Conservation (phyloP, 2,329 filamentous ascomycete species). For the Aspergillus sp. region DNA sequence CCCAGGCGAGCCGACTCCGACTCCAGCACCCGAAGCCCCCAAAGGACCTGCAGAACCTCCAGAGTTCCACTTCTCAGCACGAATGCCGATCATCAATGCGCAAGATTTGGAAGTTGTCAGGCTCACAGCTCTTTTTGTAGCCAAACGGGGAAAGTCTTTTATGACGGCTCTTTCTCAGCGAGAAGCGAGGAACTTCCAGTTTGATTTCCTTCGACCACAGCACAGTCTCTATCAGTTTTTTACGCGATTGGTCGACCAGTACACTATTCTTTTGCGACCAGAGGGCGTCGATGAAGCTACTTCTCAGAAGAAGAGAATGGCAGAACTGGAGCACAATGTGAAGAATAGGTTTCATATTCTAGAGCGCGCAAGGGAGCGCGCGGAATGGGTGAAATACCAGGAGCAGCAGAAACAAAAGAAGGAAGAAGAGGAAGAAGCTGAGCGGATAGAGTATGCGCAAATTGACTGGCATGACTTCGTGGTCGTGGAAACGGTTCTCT, state of each 20-base stretch:
- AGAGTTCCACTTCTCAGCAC: conserved; percentile 88
- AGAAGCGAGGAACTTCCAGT: conserved; percentile 88
- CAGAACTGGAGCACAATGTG: conserved; percentile 71
- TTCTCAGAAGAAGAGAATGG: conserved; percentile 69
- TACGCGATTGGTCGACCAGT: conserved; percentile 88
- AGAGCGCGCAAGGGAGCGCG: conserved; percentile 76
- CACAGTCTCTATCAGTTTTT: conserved; percentile 98
- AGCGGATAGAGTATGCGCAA: conserved; percentile 73
- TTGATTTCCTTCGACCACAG: conserved; percentile 91
- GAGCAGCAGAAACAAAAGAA: conserved; percentile 84
- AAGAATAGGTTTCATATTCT: conserved; percentile 79
- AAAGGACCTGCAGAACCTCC: conserved; percentile 81
- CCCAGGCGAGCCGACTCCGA: conserved; percentile 60
- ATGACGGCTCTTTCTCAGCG: conserved; percentile 87
- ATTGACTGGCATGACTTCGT: conserved; percentile 99
- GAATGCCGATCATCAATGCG: conserved; percentile 95
- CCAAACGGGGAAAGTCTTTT: conserved; percentile 87
- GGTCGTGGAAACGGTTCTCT: conserved; percentile 90
- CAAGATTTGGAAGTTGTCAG: conserved; percentile 76
- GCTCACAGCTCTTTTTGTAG: conserved; percentile 86
- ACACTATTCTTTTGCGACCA: conserved; percentile 72
- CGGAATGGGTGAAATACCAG: conserved; percentile 82
- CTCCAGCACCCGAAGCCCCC: conserved; percentile 62
- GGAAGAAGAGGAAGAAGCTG: conserved; percentile 81
- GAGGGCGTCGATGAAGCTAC: conserved; percentile 69